Evolutionary conservation across 75 land plant species (phyloP).

Genomic region (Isoetes taiwanensis): DNA sequence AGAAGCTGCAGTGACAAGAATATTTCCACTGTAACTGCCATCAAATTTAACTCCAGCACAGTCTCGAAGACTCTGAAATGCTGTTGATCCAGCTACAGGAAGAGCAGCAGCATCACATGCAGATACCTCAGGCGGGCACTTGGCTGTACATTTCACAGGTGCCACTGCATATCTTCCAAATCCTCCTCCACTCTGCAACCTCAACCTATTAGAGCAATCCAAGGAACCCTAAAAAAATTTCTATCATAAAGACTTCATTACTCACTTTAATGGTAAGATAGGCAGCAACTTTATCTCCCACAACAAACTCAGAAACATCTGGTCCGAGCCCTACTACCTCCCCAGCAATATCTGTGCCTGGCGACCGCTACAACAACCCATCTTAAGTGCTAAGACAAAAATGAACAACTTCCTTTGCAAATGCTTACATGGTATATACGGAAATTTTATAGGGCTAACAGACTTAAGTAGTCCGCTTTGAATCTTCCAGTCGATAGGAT

Average conservation of each 20-base stretch:
- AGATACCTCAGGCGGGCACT: constrained; percentile 43
- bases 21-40: constrained; percentile 20
- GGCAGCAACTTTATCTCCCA: constrained; percentile 61
- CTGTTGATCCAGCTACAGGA: constrained; percentile 47
- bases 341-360: no score
- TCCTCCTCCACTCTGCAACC: constrained; percentile 32
- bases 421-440: constrained; percentile 52
- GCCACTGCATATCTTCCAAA: constrained; percentile 56
- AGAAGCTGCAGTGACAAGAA: constrained; percentile 70
- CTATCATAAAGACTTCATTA: no score
- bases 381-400: no score
- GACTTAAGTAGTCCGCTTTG: constrained; percentile 48
- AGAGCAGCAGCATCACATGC: constrained; percentile 36
- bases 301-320: constrained; percentile 37
- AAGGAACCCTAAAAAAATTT: no score
- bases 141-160: constrained; percentile 21
- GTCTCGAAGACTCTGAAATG: constrained; percentile 37
- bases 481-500: constrained; percentile 78
- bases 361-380: no score
- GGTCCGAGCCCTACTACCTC: no score
- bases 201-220: no score
- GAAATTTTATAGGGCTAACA: constrained; percentile 48
- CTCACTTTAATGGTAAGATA: constrained; percentile 34
- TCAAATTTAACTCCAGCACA: constrained; percentile 39
- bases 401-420: no score